A percentile compares a stretch with the other conserved stretches of the same genome.
phyloP scores from a whole-genome alignment of 2,329 filamentous ascomycete species.

The Pseudocercospora fijiensis region DNA sequence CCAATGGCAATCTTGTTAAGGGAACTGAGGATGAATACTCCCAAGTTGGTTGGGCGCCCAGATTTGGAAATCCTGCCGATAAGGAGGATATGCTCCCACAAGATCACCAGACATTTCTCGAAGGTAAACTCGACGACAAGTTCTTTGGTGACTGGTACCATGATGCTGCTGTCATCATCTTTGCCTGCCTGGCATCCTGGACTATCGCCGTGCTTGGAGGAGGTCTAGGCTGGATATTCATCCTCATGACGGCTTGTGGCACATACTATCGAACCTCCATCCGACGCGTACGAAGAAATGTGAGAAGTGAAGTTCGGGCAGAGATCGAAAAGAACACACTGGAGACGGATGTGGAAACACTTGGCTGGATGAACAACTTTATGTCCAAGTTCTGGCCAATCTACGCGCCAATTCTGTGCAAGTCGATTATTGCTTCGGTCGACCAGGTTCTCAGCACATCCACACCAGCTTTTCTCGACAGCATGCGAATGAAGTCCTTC shows the following conservation, averaged over 20 bases:
- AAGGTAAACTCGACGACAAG: constrained; percentile 79
- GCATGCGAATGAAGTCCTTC: constrained; percentile 88
- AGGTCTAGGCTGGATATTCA: constrained; percentile 86
- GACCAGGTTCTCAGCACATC: constrained; percentile 93
- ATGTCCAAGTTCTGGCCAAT: constrained; percentile 99
- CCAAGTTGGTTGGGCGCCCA: constrained; percentile 82
- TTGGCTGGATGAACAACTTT: constrained; percentile 99
- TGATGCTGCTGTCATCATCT: constrained; percentile 89
- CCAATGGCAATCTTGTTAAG: constrained; percentile 56
- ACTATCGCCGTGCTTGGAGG: constrained; percentile 84
- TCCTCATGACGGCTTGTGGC: constrained; percentile 86
- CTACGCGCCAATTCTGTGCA: constrained; percentile 88
- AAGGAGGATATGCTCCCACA: constrained; percentile 55
- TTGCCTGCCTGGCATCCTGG: constrained; percentile 89
- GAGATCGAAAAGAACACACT: constrained; percentile 84
- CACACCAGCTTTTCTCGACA: constrained; percentile 89
- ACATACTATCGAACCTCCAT: constrained; percentile 97
- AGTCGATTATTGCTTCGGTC: constrained; percentile 88
- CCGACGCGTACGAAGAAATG: constrained; percentile 89
- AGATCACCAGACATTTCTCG: constrained; percentile 85
- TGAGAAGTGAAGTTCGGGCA: constrained; percentile 87
- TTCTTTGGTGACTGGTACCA: constrained; percentile 99
- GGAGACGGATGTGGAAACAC: constrained; percentile 84
- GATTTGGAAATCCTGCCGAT: constrained; percentile 68
- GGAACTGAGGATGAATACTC: constrained; percentile 50